Conservation (phyloP, 345 rosid species). For the Fremontodendron californicum region DNA sequence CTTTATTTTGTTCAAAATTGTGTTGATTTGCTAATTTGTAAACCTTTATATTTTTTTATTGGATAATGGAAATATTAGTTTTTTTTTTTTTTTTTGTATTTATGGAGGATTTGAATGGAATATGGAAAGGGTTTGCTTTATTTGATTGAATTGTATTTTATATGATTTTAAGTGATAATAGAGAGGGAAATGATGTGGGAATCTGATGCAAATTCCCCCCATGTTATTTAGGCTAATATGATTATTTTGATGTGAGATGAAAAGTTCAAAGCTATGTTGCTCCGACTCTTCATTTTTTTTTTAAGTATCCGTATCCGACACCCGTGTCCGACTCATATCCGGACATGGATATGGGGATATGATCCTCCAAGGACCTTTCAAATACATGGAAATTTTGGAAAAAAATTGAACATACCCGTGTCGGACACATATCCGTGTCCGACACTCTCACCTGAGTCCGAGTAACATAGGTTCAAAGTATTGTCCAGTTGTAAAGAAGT, state of each 20-base stretch:
- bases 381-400: no score
- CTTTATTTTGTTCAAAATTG: background rate
- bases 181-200: background rate
- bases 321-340: no score
- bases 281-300: no score
- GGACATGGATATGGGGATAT: no score
- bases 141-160: background rate
- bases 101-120: background rate
- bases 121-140: background rate
- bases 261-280: no score
- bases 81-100: background rate
- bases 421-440: no score
- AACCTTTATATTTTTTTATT: background rate
- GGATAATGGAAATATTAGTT: background rate
- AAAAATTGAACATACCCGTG: no score
- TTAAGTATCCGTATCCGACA: no score
- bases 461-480: background rate
- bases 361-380: no score
- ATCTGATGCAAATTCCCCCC: background rate
- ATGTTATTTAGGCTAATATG: background rate
- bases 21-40: background rate
- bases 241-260: background rate
- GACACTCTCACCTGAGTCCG: no score
- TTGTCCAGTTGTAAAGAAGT: background rate
- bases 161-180: background rate